Base-by-base conservation (phyloP, 139 green algal genomes). In the Chlamydomonas sp. region DNA sequence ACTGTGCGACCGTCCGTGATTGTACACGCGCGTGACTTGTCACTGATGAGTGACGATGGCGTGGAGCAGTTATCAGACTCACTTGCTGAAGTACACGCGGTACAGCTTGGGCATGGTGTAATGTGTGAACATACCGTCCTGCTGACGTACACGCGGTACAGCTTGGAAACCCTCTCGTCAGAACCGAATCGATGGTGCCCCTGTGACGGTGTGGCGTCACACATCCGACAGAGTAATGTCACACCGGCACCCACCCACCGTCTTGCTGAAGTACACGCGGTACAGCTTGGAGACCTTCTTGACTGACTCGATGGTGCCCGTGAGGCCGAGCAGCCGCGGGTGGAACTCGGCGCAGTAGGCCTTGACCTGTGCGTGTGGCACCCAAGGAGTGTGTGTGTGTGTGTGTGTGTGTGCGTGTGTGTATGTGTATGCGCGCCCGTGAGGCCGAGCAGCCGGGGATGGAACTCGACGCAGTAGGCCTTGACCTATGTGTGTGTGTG, bases 191-290 rank as follows among this genome's bases (percentile, higher is more conserved):
- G 16, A 83, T 31, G 13, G 73, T 71, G 1, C 95, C 95, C 0
- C 93, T 99, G 4, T 99, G 85, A 3, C 95, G 95, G 8, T 99
- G 74, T 74, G 99, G 79, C 5, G n/a, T n/a, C n/a, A n/a, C n/a
- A n/a, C n/a, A n/a, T n/a, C n/a, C n/a, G n/a, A n/a, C n/a, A n/a
- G n/a, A n/a, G n/a, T n/a, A n/a, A n/a, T n/a, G n/a, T n/a, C n/a
- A n/a, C n/a, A n/a, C n/a, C n/a, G n/a, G n/a, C n/a, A n/a, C n/a
- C n/a, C n/a, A n/a, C 77, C 79, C 26, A 58, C 73, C 31, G 89
- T 90, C 75, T 95, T 96, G 63, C 64, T 89, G 75, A 90, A 95
- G 79, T 98, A 98, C 47, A 87, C 81, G 34, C 81, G 77, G 74
- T 94, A 97, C 5, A 75, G 68, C 60, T 86, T 90, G 54, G 84